phyloP scores from a whole-genome alignment of 768 basidiomycete genomes.

The Rhizopogon rudus region DNA sequence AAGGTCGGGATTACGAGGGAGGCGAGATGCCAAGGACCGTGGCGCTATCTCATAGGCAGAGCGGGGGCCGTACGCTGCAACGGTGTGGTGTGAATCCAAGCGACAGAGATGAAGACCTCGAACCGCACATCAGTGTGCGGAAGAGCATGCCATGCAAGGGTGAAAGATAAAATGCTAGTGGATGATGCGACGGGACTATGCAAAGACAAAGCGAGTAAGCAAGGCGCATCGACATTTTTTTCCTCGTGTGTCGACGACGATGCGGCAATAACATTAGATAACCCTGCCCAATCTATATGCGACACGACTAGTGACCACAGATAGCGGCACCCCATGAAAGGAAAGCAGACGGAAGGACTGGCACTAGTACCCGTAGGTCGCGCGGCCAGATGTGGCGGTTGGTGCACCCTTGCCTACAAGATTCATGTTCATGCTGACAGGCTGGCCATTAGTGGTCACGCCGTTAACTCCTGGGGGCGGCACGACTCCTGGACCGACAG shows the following conservation, averaged over 20 bases:
- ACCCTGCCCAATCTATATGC: neutral
- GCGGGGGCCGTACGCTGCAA: neutral
- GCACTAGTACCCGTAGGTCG: conserved; percentile 36
- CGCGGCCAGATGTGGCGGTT: conserved; percentile 25
- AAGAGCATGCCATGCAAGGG: neutral
- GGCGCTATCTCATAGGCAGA: neutral
- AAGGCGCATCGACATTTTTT: neutral
- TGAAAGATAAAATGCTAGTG: neutral
- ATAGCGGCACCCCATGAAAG: conserved; percentile 10
- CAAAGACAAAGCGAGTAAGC: neutral
- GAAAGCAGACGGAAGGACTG: conserved; percentile 4
- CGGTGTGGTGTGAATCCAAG: neutral
- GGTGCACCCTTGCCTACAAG: conserved; percentile 32
- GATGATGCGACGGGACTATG: neutral
- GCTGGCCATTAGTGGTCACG: conserved; percentile 26
- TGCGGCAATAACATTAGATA: neutral
- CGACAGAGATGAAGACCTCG: neutral
- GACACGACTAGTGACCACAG: neutral
- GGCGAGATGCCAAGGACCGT: neutral
- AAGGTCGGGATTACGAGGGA: neutral
- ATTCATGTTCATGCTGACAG: conserved; percentile 40
- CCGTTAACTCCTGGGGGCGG: conserved; percentile 22
- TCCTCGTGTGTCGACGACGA: neutral
- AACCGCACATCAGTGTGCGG: neutral
- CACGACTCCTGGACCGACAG: conserved; percentile 25